Evolutionary conservation across 495 filamentous ascomycete species (phyloP), one percentile per base, ranked within the genome.

Genomic region (Penicillium mononematosum): DNA sequence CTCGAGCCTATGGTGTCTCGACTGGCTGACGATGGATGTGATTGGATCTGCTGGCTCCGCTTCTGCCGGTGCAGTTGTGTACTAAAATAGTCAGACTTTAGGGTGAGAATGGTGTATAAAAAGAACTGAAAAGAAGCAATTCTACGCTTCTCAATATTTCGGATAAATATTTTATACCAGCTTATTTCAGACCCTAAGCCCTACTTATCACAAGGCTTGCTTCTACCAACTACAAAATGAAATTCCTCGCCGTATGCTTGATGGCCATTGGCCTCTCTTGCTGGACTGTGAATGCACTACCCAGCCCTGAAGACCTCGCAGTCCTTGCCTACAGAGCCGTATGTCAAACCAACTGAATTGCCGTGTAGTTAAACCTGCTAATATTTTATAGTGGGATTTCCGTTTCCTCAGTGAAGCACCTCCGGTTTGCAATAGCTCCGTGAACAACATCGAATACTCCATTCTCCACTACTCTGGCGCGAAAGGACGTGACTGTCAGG

Each of bases 341-440:
- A 59, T 16, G 46, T 57, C 7, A 14, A 29, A 31, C 12, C 11
- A 32, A 5, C n/a, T 7, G 14, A 1, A 4, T 54, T 16, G 11
- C 19, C 7, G 11, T 32, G 16, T 8, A 50, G 38, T 42, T 25
- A 45, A 50, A 50, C 34, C 20, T 12, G 31, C 43, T 55, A 46
- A 55, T 25, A 12, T 22, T 36, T 29, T 14, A 41, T 19, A 73
- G 70, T 73, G 70, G 70, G 67, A 73, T 39, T 52, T 73, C 27
- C 65, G 61, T 52, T 57, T 73, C 50, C 60, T 69, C 46, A 63
- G 51, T 53, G 53, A 32, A 16, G 59, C 56, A 16, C 11, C 29
- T 9, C 64, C 66, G 14, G 41, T 45, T 58, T 73, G 70, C 63
- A 49, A 64, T 39, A 50, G 59, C 9, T 58, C 64, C 50, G 27